These are phyloP conservation scores for Cystobasidium pallidum DNA, from an alignment of 1,284 basidiomycete species.

Conservation along the genomic window DNA sequence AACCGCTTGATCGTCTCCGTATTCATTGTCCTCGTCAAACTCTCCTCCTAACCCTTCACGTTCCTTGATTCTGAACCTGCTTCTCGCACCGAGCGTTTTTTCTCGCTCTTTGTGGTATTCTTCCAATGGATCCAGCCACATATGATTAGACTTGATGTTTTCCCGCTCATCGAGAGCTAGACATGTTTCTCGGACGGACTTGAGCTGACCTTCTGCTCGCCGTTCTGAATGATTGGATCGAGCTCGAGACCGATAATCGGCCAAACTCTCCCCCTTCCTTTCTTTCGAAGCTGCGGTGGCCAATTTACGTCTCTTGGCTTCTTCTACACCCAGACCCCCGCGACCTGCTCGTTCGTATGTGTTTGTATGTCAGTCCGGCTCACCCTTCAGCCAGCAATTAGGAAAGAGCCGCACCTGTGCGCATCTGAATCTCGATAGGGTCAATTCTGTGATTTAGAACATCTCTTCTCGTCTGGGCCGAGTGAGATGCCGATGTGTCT, in stretches of 20 bases:
- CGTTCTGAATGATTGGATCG: constrained; percentile 41
- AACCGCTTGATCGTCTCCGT: constrained; percentile 36
- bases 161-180: constrained; percentile 49
- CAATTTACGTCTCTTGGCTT: constrained; percentile 38
- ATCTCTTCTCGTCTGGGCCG: not conserved
- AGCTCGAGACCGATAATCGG: constrained; percentile 34
- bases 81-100: constrained; percentile 43
- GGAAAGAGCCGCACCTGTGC: constrained; percentile 43
- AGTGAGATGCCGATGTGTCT: constrained; percentile 4
- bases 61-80: constrained; percentile 44
- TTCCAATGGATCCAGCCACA: constrained; percentile 51
- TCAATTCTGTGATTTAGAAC: constrained; percentile 39
- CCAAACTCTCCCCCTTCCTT: constrained; percentile 5
- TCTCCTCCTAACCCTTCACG: constrained; percentile 42
- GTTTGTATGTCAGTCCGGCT: not conserved
- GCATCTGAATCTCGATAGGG: constrained; percentile 49
- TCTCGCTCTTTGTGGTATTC: constrained; percentile 31
- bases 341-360: constrained; percentile 16
- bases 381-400: not conserved
- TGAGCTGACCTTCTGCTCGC: constrained; percentile 46
- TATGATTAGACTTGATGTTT: constrained; percentile 45
- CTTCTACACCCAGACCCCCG: constrained; percentile 43
- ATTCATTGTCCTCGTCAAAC: constrained; percentile 44
- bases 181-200: constrained; percentile 47
- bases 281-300: constrained; percentile 2